These are phyloP conservation scores for Erigeron canadensis DNA, from an alignment of 129 eudicot species.

Conservation along the genomic window DNA sequence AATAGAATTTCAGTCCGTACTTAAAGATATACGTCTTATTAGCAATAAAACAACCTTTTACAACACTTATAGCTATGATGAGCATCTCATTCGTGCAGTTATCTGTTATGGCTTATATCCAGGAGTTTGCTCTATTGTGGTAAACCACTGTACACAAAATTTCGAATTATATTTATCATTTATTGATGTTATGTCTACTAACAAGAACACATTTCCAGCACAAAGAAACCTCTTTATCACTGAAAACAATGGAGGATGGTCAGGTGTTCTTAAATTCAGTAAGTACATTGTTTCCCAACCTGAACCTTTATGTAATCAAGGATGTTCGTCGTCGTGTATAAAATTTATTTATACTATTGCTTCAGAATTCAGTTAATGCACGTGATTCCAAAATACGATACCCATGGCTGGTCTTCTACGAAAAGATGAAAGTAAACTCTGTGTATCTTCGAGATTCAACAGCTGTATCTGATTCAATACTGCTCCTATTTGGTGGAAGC, in stretches of 20 bases:
- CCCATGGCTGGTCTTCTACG: slow-evolving; percentile 91
- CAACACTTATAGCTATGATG: slow-evolving; percentile 68
- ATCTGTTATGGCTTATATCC: slow-evolving; percentile 93
- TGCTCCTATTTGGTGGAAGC: slow-evolving; percentile 80
- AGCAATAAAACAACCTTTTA: slow-evolving; percentile 49
- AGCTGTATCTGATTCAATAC: slow-evolving; percentile 76
- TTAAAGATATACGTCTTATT: slow-evolving; percentile 62
- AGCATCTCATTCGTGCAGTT: slow-evolving; percentile 67
- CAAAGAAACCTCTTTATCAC: slow-evolving; percentile 66
- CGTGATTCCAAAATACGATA: slow-evolving; percentile 61
- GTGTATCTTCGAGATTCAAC: slow-evolving; percentile 87
- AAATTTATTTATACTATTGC: slow-evolving; percentile 6
- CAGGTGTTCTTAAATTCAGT: slow-evolving; percentile 68
- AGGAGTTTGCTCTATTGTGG: slow-evolving; percentile 84
- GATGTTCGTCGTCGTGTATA: not conserved
- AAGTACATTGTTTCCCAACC: slow-evolving; percentile 25
- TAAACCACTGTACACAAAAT: slow-evolving; percentile 26
- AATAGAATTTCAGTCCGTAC: slow-evolving; percentile 64
- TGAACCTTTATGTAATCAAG: not conserved
- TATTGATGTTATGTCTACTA: slow-evolving; percentile 10
- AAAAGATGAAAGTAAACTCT: slow-evolving; percentile 78
- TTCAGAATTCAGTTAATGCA: slow-evolving; percentile 75
- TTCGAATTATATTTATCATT: no score
- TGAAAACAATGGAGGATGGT: slow-evolving; percentile 93
- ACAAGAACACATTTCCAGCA: slow-evolving; percentile 43